Evolutionary conservation across 2,329 filamentous ascomycete genomes (phyloP).

Genomic region (Fusarium caatingaense): DNA sequence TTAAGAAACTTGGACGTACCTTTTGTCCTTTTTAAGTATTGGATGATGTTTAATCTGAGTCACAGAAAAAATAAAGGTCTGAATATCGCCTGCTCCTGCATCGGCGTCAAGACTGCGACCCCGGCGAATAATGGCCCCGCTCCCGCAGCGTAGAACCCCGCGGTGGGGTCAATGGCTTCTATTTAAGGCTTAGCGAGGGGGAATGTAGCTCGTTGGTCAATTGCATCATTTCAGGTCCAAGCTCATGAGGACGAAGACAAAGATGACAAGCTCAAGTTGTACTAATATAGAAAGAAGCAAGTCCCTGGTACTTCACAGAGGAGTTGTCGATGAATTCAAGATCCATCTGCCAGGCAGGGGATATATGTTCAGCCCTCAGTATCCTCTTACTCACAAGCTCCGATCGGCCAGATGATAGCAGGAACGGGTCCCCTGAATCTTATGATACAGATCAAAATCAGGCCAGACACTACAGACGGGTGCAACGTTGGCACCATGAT

Average conservation of each 20-base stretch:
- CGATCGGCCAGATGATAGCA: background rate
- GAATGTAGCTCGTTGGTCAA: constrained; percentile 5
- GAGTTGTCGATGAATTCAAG: too few species aligned
- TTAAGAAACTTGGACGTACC: constrained; percentile 5
- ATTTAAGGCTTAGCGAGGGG: constrained; percentile 26
- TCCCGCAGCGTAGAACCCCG: constrained; percentile 31
- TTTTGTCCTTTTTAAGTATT: constrained; percentile 3
- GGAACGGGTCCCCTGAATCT: background rate
- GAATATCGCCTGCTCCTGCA: constrained; percentile 23
- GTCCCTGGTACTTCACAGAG: too few species aligned
- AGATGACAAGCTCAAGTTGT: background rate
- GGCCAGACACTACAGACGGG: background rate
- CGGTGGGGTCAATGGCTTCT: constrained; percentile 5
- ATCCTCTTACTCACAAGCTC: background rate
- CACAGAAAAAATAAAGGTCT: constrained; percentile 37
- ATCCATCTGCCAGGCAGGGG: background rate
- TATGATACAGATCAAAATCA: background rate
- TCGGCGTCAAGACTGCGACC: constrained; percentile 22
- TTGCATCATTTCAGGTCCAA: constrained; percentile 25
- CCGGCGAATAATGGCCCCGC: constrained; percentile 41
- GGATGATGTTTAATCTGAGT: constrained; percentile 35
- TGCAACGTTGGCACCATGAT: background rate
- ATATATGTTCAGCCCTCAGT: background rate
- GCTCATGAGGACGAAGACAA: background rate
- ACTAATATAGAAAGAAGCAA: background rate